Evolutionary conservation across 495 filamentous ascomycete genomes (phyloP).

Genomic region (Penicillium paxilli): DNA sequence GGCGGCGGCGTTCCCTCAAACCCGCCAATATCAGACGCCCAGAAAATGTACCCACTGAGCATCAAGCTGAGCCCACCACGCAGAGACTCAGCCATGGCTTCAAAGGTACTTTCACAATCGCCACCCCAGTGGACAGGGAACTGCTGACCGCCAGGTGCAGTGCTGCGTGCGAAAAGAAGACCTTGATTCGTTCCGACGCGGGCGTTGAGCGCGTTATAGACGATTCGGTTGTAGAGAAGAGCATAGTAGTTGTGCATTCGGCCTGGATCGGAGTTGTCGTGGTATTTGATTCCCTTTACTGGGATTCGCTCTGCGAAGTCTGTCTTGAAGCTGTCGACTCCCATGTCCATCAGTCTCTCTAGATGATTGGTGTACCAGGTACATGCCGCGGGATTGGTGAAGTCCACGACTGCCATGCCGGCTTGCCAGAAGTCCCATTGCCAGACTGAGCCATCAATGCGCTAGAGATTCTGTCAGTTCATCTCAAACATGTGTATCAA

Average conservation of each 20-base stretch:
- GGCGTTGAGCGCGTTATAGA: slow-evolving; percentile 62
- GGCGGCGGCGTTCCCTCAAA: slow-evolving; percentile 69
- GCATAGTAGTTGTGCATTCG: slow-evolving; percentile 79
- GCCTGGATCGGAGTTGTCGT: slow-evolving; percentile 54
- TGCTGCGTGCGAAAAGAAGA: slow-evolving; percentile 67
- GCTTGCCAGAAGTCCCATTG: slow-evolving; percentile 77
- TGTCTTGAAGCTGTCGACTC: slow-evolving; percentile 71
- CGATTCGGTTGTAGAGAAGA: slow-evolving; percentile 67
- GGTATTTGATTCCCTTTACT: slow-evolving; percentile 58
- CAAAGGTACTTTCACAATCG: slow-evolving; percentile 71
- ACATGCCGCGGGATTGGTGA: slow-evolving; percentile 68
- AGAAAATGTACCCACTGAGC: slow-evolving; percentile 67
- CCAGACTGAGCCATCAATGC: slow-evolving; percentile 67
- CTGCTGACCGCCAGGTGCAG: slow-evolving; percentile 65
- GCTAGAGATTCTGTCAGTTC: slow-evolving; percentile 22
- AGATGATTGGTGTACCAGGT: slow-evolving; percentile 61
- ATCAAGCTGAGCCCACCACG: slow-evolving; percentile 68
- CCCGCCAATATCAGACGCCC: slow-evolving; percentile 70
- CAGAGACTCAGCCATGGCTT: slow-evolving; percentile 72
- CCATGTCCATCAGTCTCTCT: slow-evolving; percentile 60
- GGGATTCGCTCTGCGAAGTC: slow-evolving; percentile 75
- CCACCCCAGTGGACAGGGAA: slow-evolving; percentile 69
- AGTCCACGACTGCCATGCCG: slow-evolving; percentile 73
- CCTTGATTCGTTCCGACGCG: slow-evolving; percentile 59
- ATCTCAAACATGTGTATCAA: too few relatives aligned